phyloP scores from a whole-genome alignment of 805 yeast genomes.

The Kazachstania africana region DNA sequence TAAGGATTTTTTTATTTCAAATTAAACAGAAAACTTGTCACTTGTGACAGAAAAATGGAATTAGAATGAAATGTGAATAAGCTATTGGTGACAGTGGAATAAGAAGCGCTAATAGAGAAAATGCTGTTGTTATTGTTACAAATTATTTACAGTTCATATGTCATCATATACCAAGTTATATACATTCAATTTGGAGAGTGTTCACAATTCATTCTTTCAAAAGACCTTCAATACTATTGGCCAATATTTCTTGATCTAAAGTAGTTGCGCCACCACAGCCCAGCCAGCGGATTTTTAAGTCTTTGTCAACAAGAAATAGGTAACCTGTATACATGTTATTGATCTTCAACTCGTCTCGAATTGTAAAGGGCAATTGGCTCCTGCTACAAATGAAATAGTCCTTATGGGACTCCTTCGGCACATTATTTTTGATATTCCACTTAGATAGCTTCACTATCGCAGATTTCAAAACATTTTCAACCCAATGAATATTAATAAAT shows the following conservation, averaged over 20 bases:
- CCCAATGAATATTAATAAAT: constrained; percentile 63
- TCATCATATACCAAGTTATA: too few relatives aligned
- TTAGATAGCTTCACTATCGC: constrained; percentile 43
- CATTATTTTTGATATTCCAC: constrained; percentile 22
- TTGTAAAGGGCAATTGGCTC: constrained; percentile 41
- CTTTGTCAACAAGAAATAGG: constrained; percentile 62
- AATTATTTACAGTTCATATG: too few relatives aligned
- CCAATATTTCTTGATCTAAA: constrained; percentile 46
- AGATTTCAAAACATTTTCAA: constrained; percentile 64
- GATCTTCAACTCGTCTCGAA: constrained; percentile 48
- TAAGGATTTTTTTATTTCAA: too few relatives aligned
- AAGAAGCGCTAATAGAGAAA: too few relatives aligned
- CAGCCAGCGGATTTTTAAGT: constrained; percentile 79
- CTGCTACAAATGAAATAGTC: constrained; percentile 56
- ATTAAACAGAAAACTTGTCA: too few relatives aligned
- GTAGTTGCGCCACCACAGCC: constrained; percentile 70
- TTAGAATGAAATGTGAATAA: too few relatives aligned
- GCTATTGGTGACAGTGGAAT: too few relatives aligned
- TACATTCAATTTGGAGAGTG: background rate
- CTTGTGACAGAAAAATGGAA: too few relatives aligned
- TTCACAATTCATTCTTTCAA: constrained; percentile 3
- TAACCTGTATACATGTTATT: constrained; percentile 78
- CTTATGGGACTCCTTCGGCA: constrained; percentile 38
- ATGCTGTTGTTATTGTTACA: too few relatives aligned
- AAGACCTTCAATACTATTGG: constrained; percentile 3